Evolutionary conservation across 805 yeast genomes (phyloP).

Genomic region (baker's yeast (Saccharomyces cerevisiae)): DNA sequence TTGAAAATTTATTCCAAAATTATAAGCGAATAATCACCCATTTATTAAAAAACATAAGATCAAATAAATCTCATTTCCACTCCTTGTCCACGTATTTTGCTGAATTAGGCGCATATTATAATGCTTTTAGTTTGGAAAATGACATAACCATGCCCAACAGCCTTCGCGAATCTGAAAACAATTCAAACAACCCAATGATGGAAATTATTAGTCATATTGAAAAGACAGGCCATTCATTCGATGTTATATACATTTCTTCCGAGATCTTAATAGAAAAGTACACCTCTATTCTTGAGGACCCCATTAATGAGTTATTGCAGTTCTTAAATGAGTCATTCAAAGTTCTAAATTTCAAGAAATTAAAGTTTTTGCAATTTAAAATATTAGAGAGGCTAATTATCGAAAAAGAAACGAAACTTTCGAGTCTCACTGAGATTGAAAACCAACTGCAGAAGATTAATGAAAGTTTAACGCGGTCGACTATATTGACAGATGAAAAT

Average conservation of each 20-base stretch:
- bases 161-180: constrained; percentile 23
- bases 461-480: background rate
- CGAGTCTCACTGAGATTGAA: constrained; percentile 29
- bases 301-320: constrained; percentile 30
- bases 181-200: constrained; percentile 2
- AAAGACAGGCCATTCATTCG: constrained; percentile 78
- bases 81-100: constrained; percentile 59
- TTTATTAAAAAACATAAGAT: constrained; percentile 23
- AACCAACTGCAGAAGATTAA: constrained; percentile 23
- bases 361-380: constrained; percentile 45
- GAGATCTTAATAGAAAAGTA: constrained; percentile 37
- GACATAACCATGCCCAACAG: constrained; percentile 46
- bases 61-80: constrained; percentile 32
- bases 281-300: constrained; percentile 33
- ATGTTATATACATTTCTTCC: constrained; percentile 52
- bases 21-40: constrained; percentile 23
- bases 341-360: constrained; percentile 52
- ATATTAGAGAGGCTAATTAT: constrained; percentile 35
- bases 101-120: constrained; percentile 67
- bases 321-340: constrained; percentile 29
- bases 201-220: constrained; percentile 50
- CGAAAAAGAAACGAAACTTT: constrained; percentile 28
- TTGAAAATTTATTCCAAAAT: constrained; percentile 30
- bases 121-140: constrained; percentile 50
- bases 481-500: constrained; percentile 9